phyloP scores from a whole-genome alignment of 2,329 filamentous ascomycete species.

The Colletotrichum australisinense region DNA sequence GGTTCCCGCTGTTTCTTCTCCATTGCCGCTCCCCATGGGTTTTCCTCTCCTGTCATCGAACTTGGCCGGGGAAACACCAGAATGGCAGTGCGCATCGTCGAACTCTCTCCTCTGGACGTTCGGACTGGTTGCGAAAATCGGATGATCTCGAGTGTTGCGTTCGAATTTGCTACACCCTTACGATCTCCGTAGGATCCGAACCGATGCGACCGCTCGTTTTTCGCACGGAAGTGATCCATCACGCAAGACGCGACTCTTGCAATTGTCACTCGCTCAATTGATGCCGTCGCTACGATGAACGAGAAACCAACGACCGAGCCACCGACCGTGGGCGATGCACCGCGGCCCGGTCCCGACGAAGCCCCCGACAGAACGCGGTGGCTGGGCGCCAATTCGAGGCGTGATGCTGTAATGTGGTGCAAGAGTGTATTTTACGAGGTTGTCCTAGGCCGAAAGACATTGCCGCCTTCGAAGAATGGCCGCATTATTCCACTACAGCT shows the following conservation, averaged over 20 bases:
- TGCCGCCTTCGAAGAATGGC: constrained; percentile 80
- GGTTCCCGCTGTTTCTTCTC: constrained; percentile 22
- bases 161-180: background rate
- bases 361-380: background rate
- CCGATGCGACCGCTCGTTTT: constrained; percentile 11
- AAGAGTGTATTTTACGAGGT: constrained; percentile 56
- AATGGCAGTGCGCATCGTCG: constrained; percentile 11
- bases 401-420: constrained; percentile 28
- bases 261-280: constrained; percentile 15
- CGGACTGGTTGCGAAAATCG: background rate
- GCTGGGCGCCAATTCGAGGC: background rate
- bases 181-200: background rate
- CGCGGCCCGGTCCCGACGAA: background rate
- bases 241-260: background rate
- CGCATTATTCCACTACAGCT: constrained; percentile 57
- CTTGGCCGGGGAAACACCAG: background rate
- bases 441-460: constrained; percentile 72
- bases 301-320: background rate
- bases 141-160: background rate
- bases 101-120: background rate
- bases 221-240: background rate
- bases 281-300: constrained; percentile 10
- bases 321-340: background rate
- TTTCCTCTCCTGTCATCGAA: background rate
- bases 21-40: background rate